These are phyloP conservation scores for Hypoxylon sp. DNA, from an alignment of 2,329 filamentous ascomycete genomes.

Conservation along the genomic window DNA sequence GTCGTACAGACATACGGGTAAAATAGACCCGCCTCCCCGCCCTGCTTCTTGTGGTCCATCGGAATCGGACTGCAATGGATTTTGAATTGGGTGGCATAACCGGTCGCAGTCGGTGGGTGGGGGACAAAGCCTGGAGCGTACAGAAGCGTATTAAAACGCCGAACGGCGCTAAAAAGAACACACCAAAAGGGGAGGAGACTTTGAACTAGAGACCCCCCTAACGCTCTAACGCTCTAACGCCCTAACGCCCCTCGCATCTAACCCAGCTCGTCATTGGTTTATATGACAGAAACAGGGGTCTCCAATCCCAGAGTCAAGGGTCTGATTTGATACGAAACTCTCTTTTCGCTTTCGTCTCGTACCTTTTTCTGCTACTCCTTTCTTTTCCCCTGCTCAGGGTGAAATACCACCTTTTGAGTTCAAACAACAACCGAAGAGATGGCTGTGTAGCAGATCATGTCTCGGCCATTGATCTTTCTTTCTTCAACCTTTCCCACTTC, in stretches of 20 bases:
- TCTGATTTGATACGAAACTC: conserved; percentile 44
- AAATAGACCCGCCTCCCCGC: conserved; percentile 11
- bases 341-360: conserved; percentile 41
- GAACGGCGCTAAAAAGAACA: conserved; percentile 25
- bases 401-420: conserved; percentile 43
- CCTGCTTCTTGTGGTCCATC: conserved; percentile 15
- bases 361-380: conserved; percentile 33
- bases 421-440: conserved; percentile 46
- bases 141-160: conserved; percentile 6
- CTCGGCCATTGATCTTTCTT: conserved; percentile 48
- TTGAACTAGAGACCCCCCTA: conserved; percentile 19
- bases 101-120: conserved; percentile 21
- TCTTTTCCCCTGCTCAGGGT: conserved; percentile 39
- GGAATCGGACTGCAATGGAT: conserved; percentile 17
- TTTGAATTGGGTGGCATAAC: conserved; percentile 27
- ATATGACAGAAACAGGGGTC: conserved; percentile 34
- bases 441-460: conserved; percentile 58
- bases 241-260: conserved; percentile 24
- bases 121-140: conserved; percentile 9
- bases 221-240: no score
- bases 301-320: conserved; percentile 30
- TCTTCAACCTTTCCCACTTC: conserved; percentile 30
- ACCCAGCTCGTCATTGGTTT: conserved; percentile 34
- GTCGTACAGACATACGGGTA: conserved; percentile 34
- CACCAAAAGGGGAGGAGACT: conserved; percentile 28